Conservation (phyloP, 129 eudicot genomes). For the Gnaphalium uliginosum region DNA sequence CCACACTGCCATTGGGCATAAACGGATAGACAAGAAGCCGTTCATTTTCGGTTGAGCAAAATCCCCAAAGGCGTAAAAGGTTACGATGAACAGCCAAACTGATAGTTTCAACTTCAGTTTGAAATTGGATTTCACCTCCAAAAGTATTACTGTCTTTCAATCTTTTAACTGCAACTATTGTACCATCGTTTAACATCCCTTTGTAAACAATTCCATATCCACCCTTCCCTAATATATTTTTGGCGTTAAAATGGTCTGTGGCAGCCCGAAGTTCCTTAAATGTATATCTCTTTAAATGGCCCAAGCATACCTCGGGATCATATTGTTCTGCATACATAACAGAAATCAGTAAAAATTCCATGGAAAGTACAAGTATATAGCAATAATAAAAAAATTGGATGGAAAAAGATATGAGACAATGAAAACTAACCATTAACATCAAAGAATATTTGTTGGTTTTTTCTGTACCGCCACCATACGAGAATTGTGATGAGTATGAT, state of each 20-base stretch:
- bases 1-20: conserved; percentile 93
- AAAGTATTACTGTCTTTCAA: conserved; percentile 71
- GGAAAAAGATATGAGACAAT: not conserved
- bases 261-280: conserved; percentile 90
- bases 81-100: conserved; percentile 93
- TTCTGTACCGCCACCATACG: conserved; percentile 85
- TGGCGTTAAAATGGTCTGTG: conserved; percentile 74
- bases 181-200: conserved; percentile 71
- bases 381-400: not conserved
- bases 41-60: conserved; percentile 85
- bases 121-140: conserved; percentile 95
- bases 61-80: conserved; percentile 92
- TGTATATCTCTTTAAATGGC: conserved; percentile 70
- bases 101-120: conserved; percentile 86
- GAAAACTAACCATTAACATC: conserved; percentile 78
- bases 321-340: conserved; percentile 62
- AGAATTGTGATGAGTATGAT: conserved; percentile 45
- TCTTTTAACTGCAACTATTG: conserved; percentile 82
- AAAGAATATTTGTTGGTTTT: conserved; percentile 85
- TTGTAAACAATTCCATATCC: conserved; percentile 89
- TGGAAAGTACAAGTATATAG: not conserved
- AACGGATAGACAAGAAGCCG: conserved; percentile 88
- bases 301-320: conserved; percentile 89
- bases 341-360: not conserved
- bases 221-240: conserved; percentile 75